Percentiles rank a stretch among this genome's conserved stretches.
phyloP scores from a whole-genome alignment of 331 rosid genomes.

The Phaseolus coccineus region DNA sequence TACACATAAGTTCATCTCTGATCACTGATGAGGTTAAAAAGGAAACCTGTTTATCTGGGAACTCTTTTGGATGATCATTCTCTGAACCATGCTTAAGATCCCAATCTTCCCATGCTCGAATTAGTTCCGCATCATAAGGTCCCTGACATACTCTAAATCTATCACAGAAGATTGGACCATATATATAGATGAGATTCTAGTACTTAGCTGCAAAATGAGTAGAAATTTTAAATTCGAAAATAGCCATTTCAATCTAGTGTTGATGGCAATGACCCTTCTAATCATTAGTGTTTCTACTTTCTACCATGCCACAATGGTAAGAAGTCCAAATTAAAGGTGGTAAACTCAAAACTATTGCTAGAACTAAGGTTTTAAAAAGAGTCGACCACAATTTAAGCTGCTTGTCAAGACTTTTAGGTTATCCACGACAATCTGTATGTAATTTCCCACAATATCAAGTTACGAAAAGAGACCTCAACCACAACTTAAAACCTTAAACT shows the following conservation, averaged over 20 bases:
- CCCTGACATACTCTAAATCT: conserved; percentile 91
- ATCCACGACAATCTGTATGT: not conserved
- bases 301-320: conserved; percentile 13
- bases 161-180: conserved; percentile 39
- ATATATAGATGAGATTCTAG: conserved; percentile 43
- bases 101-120: conserved; percentile 91
- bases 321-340: conserved; percentile 17
- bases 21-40: conserved; percentile 14
- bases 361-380: not conserved
- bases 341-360: not conserved
- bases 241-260: conserved; percentile 9
- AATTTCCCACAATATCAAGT: not conserved
- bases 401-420: not conserved
- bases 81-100: conserved; percentile 73
- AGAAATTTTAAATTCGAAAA: conserved; percentile 17
- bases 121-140: conserved; percentile 67
- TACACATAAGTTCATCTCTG: conserved; percentile 1
- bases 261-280: not conserved
- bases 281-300: conserved; percentile 24
- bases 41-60: conserved; percentile 85
- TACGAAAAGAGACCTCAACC: not conserved
- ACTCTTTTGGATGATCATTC: conserved; percentile 87
- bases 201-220: conserved; percentile 12
- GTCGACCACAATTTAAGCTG: not conserved
- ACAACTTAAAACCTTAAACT: not conserved